Base-by-base conservation (phyloP, 2,329 filamentous ascomycete species). In the Aspergillus sclerotialis region DNA sequence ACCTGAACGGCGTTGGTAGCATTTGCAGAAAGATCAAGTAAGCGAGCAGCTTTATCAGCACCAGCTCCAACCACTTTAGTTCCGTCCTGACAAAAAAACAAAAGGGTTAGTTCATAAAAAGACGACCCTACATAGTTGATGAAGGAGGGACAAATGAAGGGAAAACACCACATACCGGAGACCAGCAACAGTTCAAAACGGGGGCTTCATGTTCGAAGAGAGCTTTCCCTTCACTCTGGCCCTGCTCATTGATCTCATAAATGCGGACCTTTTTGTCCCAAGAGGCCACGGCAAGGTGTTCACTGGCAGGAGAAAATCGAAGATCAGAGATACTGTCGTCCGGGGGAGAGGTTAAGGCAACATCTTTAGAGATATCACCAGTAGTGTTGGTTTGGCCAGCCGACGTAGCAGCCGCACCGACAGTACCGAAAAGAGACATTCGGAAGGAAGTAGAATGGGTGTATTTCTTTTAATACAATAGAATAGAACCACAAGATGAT, bases 261-360 rank as follows among this genome's bases (percentile, higher is more conserved):
- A 98, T 90, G 55, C 89, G 83, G 44, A 96, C 87, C 62, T 94
- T 94, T 70, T 93, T 94, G 66, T 98, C 92, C 92, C 92, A 98
- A 51, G 87, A 94, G 30, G 87, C 72, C 23, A 95, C 85, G 15
- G 90, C 88, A 12, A 98, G 73, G 58, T 93, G 84, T 52, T 96
- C 87, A 46, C 67, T 75, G 34, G 72, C 72, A 1, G 82, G 78
- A 10, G 83, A 89, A 68, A 95, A 98, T 31, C 78, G 70, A 40
- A 98, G 73, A 56, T 88, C 86, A 23, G 89, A 89, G 54, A 96
- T 83, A 62, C 84, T 85, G 65, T 98, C 92, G 48, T 86, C 81
- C 14, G 92, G 92, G 10, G 84, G 84, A 45, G 81, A 76, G 40
- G 69, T 75, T 36, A 98, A 70, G 35, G 82, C 74, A 35, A 96